These are phyloP conservation scores for Saussurea involucrata DNA, from an alignment of 129 eudicot genomes.

Conservation along the genomic window DNA sequence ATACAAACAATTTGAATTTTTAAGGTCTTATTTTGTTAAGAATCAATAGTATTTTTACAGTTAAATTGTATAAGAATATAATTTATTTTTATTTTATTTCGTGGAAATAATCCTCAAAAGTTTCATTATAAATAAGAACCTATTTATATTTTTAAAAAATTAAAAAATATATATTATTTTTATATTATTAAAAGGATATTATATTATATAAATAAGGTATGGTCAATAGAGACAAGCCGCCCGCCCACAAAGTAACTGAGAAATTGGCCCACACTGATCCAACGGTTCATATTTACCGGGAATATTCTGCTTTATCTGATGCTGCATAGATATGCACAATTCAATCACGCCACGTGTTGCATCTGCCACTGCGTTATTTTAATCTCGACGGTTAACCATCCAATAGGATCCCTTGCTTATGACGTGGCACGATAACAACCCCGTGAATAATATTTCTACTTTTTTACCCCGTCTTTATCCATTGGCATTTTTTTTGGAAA, in stretches of 20 bases:
- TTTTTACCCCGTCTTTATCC: constrained; percentile 23
- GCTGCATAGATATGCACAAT: constrained; percentile 22
- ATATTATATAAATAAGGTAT: too few species aligned
- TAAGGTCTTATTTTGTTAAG: too few species aligned
- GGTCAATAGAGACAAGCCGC: constrained; percentile 40
- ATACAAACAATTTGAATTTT: too few species aligned
- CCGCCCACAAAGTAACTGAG: constrained; percentile 34
- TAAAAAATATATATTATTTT: too few species aligned
- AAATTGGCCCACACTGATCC: constrained; percentile 17
- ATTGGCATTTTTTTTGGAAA: too few species aligned
- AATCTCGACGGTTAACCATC: constrained; percentile 14
- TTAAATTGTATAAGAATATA: too few species aligned
- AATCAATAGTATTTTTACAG: too few species aligned
- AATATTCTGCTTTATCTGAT: constrained; percentile 31
- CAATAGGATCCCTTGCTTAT: constrained; percentile 18
- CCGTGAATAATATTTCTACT: not conserved
- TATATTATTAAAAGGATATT: too few species aligned
- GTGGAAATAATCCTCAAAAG: too few species aligned
- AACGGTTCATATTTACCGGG: constrained; percentile 6
- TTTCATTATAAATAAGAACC: too few species aligned
- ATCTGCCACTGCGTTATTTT: constrained; percentile 10
- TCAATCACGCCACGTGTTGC: constrained; percentile 45
- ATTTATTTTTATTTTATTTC: too few species aligned
- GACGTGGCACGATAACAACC: constrained; percentile 27
- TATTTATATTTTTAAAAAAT: too few species aligned